These are phyloP conservation scores for Debaryomyces hansenii DNA, from an alignment of 805 yeast genomes.

Conservation along the genomic window DNA sequence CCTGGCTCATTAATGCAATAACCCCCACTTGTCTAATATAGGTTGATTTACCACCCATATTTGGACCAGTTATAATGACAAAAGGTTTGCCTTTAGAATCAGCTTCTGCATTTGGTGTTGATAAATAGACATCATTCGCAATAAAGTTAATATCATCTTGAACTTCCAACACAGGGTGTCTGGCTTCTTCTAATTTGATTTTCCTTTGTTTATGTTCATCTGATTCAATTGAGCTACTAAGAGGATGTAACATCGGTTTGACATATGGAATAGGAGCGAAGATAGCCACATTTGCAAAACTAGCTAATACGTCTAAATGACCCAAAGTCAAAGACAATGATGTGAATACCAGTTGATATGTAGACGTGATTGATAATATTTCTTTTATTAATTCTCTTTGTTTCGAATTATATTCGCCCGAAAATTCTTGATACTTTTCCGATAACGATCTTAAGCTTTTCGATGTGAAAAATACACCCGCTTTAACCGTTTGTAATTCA, in stretches of 20 bases:
- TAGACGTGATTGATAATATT: constrained; percentile 74
- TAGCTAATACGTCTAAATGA: constrained; percentile 75
- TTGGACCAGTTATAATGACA: constrained; percentile 89
- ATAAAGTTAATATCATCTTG: constrained; percentile 91
- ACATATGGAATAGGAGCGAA: constrained; percentile 78
- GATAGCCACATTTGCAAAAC: constrained; percentile 83
- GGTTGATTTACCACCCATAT: constrained; percentile 97
- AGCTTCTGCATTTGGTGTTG: constrained; percentile 32
- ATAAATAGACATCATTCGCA: constrained; percentile 79
- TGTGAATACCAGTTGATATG: constrained; percentile 78
- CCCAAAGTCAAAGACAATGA: constrained; percentile 65
- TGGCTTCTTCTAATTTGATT: constrained; percentile 65
- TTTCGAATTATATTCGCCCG: constrained; percentile 66
- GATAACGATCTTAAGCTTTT: constrained; percentile 59
- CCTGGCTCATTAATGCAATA: constrained; percentile 81
- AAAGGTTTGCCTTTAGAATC: constrained; percentile 53
- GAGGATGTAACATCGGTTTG: constrained; percentile 66
- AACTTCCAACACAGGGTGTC: constrained; percentile 93
- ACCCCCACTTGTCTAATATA: constrained; percentile 89
- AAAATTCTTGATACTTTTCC: constrained; percentile 55
- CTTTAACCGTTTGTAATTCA: constrained; percentile 89
- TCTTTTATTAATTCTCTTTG: constrained; percentile 81
- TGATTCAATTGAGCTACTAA: constrained; percentile 31
- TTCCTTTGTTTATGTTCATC: constrained; percentile 38
- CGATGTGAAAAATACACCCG: constrained; percentile 92